Base-by-base conservation (phyloP, 441 rosid species). In the Syzygium syzygioides region DNA sequence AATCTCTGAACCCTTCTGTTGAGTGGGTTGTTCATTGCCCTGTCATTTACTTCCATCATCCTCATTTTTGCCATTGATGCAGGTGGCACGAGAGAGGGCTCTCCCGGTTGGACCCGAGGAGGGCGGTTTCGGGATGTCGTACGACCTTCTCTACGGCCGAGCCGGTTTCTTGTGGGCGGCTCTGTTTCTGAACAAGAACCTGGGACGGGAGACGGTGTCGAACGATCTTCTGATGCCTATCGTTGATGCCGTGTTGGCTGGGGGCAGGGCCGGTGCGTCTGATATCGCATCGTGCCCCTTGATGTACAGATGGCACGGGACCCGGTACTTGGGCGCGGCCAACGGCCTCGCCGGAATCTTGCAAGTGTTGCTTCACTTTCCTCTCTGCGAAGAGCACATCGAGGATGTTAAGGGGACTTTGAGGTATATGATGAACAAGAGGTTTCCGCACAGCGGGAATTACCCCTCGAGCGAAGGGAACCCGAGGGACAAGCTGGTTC, bases 91-190 rank as follows among this genome's bases (percentile, higher is more conserved):
- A 88, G 99, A 95, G 89, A 94, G 93, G 87, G 99, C 97, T 85
- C 95, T 97, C 50, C 97, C 98, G 2, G 91, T 94, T 59, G 99
- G 99, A 89, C 94, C 99, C 1, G 95, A 94, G 90, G 98, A 96
- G 92, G 99, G 99, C 26, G 98, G 99, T 32, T 94, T 97, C 10
- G 98, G 99, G 54, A 97, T 97, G 98, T 96, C 99, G 2, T 97
- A 96, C 83, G 99, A 97, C 88, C 96, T 96, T 89, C 96, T 95
- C 64, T 93, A 94, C 30, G 99, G 99, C 55, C 93, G 99, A 93
- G 98, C 98, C 45, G 99, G 99, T 59, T 97, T 97, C 88, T 88
- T 97, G 80, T 97, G 97, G 97, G 93, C 97, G 12, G 98, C 97
- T 79, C 89, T 95, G 88, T 94, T 95, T 91, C 86, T 97, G 83